Evolutionary conservation across 108 stramenopile genomes (phyloP), one percentile per base, ranked within the genome.

Genomic region (Cylindrotheca fusiformis): DNA sequence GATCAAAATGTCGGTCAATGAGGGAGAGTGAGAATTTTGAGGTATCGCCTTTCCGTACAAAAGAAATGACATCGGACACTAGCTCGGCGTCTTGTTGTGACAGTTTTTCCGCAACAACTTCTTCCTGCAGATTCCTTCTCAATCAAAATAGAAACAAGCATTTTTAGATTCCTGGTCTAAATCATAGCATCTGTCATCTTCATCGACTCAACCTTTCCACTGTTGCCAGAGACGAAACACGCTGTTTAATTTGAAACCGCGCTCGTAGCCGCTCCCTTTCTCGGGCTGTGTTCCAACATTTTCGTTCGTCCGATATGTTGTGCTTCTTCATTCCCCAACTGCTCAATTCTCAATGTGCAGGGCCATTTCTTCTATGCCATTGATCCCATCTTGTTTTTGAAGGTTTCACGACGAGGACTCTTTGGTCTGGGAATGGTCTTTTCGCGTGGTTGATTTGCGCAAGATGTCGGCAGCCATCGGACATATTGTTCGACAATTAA

Each of bases 231-330:
- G 58, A n/a, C 3, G 61, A 44, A 22, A 87, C 60, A 18, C 82
- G 75, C 22, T 80, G 52, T 32, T 74, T 76, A 46, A 92, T 86
- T 10, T 80, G 56, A 65, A 67, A 85, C 23, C 90, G 73, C 19
- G 90, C 83, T 58, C 69, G 71, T 8, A 81, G 65, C 29, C 87
- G 78, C 22, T 83, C 65, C 25, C 82, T 62, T 52, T 91, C 90
- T 63, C 90, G 78, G 23, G 81, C 82, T 1, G 71, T 72, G 29
- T 58, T 71, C 90, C 90, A 88, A 12, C 83, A 82, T 32, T 84
- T 60, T 36, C 76, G 71, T 57, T 74, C 64, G 24, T 29, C 54
- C 10, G 36, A 41, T 41, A 14, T 14, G 14, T 41, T 41, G 36
- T 41, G 36, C 14, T 41, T 6, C 36, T 41, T 41, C 36, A 41